These are phyloP conservation scores for Discostella stelligera DNA, from an alignment of 352 stramenopile species.

Conservation along the genomic window DNA sequence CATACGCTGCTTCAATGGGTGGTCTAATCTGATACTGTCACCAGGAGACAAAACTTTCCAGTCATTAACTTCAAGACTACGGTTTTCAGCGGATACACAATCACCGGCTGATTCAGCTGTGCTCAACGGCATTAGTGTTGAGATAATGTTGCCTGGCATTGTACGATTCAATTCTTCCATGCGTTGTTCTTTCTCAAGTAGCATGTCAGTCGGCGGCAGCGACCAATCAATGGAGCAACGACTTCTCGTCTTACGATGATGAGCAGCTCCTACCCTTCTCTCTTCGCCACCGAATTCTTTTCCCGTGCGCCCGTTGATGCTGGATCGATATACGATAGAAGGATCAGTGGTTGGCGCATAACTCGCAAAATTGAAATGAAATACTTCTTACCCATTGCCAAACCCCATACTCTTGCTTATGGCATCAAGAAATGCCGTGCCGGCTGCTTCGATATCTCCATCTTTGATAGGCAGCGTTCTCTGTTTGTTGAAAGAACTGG, in stretches of 20 bases:
- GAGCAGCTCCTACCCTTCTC: conserved; percentile 60
- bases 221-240: conserved; percentile 83
- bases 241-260: conserved; percentile 81
- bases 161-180: conserved; percentile 53
- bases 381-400: conserved; percentile 34
- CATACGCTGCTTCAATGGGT: conserved; percentile 43
- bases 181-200: conserved; percentile 61
- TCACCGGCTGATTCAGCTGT: conserved; percentile 32
- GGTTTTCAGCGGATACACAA: conserved; percentile 14
- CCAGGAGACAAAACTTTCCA: conserved; percentile 23
- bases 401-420: conserved; percentile 72
- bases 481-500: conserved; percentile 20
- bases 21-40: conserved; percentile 26
- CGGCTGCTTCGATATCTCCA: conserved; percentile 72
- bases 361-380: conserved; percentile 18
- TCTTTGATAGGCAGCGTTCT: conserved; percentile 54
- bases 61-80: conserved; percentile 11
- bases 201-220: conserved; percentile 57
- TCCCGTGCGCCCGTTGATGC: conserved; percentile 3
- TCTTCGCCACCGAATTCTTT: conserved; percentile 70
- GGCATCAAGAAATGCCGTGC: conserved; percentile 76
- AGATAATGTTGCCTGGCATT: conserved; percentile 12
- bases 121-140: conserved; percentile 38
- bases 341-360: not conserved
- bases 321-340: not conserved